Percentiles rank a stretch among this genome's conserved stretches.
Evolutionary conservation across 2,329 filamentous ascomycete genomes (phyloP).

Genomic region (Aspergillus sp.): DNA sequence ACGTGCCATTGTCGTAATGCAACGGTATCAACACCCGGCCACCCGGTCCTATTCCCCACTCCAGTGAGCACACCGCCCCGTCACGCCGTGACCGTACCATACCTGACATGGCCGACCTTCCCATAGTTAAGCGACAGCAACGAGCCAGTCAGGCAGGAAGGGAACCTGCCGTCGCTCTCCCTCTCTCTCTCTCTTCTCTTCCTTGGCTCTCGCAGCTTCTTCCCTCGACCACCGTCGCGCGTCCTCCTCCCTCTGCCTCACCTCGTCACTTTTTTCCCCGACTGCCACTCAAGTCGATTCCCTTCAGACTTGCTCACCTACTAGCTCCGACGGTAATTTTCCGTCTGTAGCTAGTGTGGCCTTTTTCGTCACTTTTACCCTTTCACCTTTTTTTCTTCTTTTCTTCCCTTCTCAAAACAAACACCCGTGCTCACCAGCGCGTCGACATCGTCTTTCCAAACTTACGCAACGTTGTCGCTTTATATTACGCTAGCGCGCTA

Average conservation of each 20-base stretch:
- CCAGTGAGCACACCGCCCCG: background rate
- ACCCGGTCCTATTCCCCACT: background rate
- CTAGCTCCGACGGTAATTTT: constrained; percentile 18
- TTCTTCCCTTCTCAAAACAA: constrained; percentile 11
- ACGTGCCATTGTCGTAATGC: background rate
- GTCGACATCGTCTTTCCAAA: constrained; percentile 16
- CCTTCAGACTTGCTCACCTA: constrained; percentile 20
- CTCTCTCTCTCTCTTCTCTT: background rate
- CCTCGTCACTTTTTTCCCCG: background rate
- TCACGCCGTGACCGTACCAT: background rate
- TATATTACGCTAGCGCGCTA: constrained; percentile 9
- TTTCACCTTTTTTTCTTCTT: background rate
- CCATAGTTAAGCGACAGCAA: background rate
- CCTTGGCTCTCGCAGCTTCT: background rate
- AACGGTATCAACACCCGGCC: background rate
- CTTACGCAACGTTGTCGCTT: constrained; percentile 1
- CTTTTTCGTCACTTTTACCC: constrained; percentile 9
- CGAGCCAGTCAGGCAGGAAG: background rate
- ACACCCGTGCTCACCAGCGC: constrained; percentile 15
- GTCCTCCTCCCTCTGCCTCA: constrained; percentile 4
- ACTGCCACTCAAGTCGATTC: background rate
- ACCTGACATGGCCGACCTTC: background rate
- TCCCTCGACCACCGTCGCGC: constrained; percentile 5
- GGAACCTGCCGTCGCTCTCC: background rate
- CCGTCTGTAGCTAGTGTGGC: constrained; percentile 22